Evolutionary conservation across 345 rosid genomes (phyloP).

Genomic region (Cardamine resedifolia): DNA sequence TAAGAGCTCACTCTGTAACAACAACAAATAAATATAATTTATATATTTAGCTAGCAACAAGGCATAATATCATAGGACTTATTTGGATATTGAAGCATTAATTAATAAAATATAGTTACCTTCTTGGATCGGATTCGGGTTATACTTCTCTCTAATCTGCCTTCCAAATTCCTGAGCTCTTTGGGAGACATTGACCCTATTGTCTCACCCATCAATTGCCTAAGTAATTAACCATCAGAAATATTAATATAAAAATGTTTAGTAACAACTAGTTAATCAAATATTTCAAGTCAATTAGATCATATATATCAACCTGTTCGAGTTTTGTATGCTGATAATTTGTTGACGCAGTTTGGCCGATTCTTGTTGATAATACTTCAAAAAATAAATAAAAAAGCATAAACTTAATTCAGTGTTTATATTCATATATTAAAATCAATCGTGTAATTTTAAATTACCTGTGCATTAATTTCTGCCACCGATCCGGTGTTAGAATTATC

Average conservation of each 20-base stretch:
- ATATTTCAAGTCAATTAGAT: not conserved
- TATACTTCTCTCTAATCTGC: conserved; percentile 71
- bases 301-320: conserved; percentile 56
- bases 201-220: conserved; percentile 85
- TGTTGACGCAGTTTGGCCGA: conserved; percentile 65
- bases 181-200: conserved; percentile 49
- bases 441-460: conserved; percentile 45
- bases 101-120: conserved; percentile 40
- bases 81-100: not conserved
- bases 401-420: not conserved
- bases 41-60: not conserved
- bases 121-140: conserved; percentile 86
- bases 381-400: not conserved
- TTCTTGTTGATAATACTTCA: conserved; percentile 89
- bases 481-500: conserved; percentile 71
- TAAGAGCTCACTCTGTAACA: not conserved
- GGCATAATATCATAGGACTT: not conserved
- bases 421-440: not conserved
- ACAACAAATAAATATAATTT: not conserved
- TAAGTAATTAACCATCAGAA: conserved; percentile 15
- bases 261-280: not conserved
- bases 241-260: not conserved
- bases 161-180: conserved; percentile 72
- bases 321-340: conserved; percentile 64
- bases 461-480: conserved; percentile 81